Conservation (phyloP, 179 eudicot genomes). For the Beta corolliflora region DNA sequence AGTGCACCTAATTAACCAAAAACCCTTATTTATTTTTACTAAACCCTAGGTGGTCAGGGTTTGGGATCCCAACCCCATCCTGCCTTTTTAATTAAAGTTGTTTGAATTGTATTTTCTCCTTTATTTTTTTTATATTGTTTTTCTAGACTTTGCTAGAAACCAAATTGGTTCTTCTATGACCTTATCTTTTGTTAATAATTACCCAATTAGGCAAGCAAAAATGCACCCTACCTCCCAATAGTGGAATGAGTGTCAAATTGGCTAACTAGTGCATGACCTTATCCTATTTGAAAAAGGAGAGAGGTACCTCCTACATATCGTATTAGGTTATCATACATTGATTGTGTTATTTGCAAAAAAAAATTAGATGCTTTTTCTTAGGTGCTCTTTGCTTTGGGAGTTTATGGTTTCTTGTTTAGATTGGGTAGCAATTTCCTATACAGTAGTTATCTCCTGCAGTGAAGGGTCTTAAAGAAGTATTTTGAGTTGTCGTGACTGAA, state of each 20-base stretch:
- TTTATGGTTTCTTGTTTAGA: too few relatives aligned
- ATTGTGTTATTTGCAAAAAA: background rate
- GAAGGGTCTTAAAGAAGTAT: too few relatives aligned
- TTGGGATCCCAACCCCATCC: slow-evolving; percentile 34
- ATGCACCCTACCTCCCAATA: slow-evolving; percentile 18
- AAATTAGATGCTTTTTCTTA: too few relatives aligned
- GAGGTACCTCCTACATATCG: background rate
- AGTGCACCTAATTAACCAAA: slow-evolving; percentile 2
- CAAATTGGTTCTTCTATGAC: background rate
- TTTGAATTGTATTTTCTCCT: background rate
- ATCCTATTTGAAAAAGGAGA: slow-evolving; percentile 3
- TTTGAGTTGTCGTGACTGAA: too few relatives aligned
- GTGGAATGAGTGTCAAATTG: slow-evolving; percentile 10
- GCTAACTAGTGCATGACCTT: background rate
- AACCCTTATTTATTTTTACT: background rate
- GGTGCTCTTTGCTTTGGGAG: too few relatives aligned
- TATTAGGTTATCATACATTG: background rate
- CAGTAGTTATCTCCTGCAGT: too few relatives aligned
- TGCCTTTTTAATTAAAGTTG: background rate
- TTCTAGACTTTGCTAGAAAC: background rate
- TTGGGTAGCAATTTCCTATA: too few relatives aligned
- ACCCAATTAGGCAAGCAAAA: slow-evolving; percentile 27
- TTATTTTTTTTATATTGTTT: background rate
- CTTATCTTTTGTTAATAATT: slow-evolving; percentile 9
- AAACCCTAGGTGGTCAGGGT: slow-evolving; percentile 30